Evolutionary conservation across 129 eudicot genomes (phyloP), one percentile per base, ranked within the genome.

Genomic region (Flaveria ramosissima): DNA sequence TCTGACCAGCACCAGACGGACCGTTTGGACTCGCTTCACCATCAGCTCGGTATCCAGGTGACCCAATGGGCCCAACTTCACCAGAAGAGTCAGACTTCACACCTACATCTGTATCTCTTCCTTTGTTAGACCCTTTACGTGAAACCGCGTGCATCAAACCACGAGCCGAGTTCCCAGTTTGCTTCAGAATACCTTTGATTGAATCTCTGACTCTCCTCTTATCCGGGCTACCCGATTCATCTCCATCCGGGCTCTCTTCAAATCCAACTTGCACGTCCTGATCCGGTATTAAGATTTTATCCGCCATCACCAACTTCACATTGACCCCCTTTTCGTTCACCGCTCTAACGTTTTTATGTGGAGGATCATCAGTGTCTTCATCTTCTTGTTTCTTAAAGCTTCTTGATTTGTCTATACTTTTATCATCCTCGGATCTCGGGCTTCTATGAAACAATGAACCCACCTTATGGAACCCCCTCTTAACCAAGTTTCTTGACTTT

Each of bases 151-250:
- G 63, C 74, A 83, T 84, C 71, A 93, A 9, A 60, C 81, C 83
- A 19, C 88, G 96, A 19, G 97, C 98, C 43, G 96, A 88, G 74
- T 89, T 84, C 52, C 88, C 96, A 1, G 92, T 88, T 46, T 82
- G 82, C 78, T 87, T 93, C 65, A 88, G 46, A 47, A 93, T 87
- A 39, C 85, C 85, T 78, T 91, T 93, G 48, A 89, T 92, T 74
- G 77, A 45, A 21, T 53, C 93, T 78, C 50, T 87, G 73, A 82
- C 87, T 12, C 68, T 46, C 72, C 80, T 81, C 70, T 81, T 85
- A 20, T 71, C 60, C 7, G 89, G 84, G 79, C 82, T 84, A 14
- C 77, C 90, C 15, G 13, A 43, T 7, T 73, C 91, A 77, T 77
- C 80, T 83, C 83, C 92, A 23, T 82, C 88, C 7, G 52, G 60